Base-by-base conservation (phyloP, 805 yeast genomes). In the Pichia insulana region DNA sequence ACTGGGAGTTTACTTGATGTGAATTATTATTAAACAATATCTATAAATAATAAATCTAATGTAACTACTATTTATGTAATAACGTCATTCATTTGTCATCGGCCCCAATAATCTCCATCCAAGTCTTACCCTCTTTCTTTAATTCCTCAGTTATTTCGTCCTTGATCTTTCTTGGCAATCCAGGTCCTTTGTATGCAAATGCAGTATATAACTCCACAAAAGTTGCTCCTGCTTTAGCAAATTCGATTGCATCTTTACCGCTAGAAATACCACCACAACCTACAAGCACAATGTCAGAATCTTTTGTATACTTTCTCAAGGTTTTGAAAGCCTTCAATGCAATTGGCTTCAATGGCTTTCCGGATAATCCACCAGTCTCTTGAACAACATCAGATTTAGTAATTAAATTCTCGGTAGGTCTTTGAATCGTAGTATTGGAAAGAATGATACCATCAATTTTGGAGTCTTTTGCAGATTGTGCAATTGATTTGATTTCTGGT, bases 241-340 rank as follows among this genome's bases (percentile, higher is more conserved):
- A 90, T 51, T 89, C 97, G 38, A 89, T 66, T 0, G 89, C 97
- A 58, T 90, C 97, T 50, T 78, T 70, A 43, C 96, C 97, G 19
- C 70, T 64, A n/a, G 82, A 69, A 51, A 90, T 87, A 50, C 97
- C 97, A 44, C 97, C 97, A 64, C 96, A 88, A 28, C 97, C 97
- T 50, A 90, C 74, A 34, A 90, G 70, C 2, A 88, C 83, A 49
- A 88, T 62, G 41, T 77, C 71, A 1, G 83, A 73, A 47, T 76
- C 85, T 54, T 86, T 86, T 30, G 95, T 75, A 57, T 83, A 73
- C 52, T 83, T 80, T 44, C 92, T 78, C 52, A 90, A 76, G 2
- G 74, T 64, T 46, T 70, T 73, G 51, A 90, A 69, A 0, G 95
- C 92, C 48, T 76, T 65, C 45, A 90, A 66, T 2, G 96, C 70